Evolutionary conservation across 2,329 filamentous ascomycete genomes (phyloP).

Genomic region (Stemphylium vesicarium): DNA sequence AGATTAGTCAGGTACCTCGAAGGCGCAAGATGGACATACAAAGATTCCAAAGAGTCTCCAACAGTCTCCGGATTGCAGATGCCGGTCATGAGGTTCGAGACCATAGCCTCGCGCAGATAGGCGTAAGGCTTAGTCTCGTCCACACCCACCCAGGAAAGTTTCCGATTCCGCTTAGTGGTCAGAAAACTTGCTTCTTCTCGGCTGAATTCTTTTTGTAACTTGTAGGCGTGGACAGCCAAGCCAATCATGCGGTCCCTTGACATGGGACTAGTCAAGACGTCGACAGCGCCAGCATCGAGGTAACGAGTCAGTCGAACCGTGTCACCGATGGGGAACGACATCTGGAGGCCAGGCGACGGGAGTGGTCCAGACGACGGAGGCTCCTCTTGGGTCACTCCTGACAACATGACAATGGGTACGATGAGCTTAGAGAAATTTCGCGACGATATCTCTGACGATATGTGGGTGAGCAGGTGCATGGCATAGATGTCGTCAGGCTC

Average conservation of each 20-base stretch:
- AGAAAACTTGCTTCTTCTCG: constrained; percentile 75
- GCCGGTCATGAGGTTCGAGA: constrained; percentile 85
- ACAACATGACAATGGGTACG: constrained; percentile 51
- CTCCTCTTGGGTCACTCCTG: constrained; percentile 44
- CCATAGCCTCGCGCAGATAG: constrained; percentile 91
- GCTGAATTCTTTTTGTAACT: constrained; percentile 76
- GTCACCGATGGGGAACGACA: constrained; percentile 53
- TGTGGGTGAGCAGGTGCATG: constrained; percentile 51
- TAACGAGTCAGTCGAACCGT: constrained; percentile 70
- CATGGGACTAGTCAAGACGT: constrained; percentile 83
- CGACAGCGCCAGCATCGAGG: constrained; percentile 83
- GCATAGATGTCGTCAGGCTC: constrained; percentile 53
- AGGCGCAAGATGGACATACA: constrained; percentile 51
- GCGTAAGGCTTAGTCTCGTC: constrained; percentile 85
- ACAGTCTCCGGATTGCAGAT: constrained; percentile 76
- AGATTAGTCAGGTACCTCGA: constrained; percentile 23
- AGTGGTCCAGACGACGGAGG: constrained; percentile 31
- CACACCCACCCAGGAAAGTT: constrained; percentile 90
- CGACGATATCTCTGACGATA: constrained; percentile 51
- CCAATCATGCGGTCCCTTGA: constrained; percentile 75
- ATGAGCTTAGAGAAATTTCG: constrained; percentile 50
- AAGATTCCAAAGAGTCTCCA: constrained; percentile 67
- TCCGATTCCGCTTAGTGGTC: constrained; percentile 75
- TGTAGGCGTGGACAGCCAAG: constrained; percentile 82
- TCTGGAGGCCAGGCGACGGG: constrained; percentile 42